Evolutionary conservation across 2,329 filamentous ascomycete species (phyloP), one percentile per base, ranked within the genome.

Genomic region (Knoxdaviesia capensis): DNA sequence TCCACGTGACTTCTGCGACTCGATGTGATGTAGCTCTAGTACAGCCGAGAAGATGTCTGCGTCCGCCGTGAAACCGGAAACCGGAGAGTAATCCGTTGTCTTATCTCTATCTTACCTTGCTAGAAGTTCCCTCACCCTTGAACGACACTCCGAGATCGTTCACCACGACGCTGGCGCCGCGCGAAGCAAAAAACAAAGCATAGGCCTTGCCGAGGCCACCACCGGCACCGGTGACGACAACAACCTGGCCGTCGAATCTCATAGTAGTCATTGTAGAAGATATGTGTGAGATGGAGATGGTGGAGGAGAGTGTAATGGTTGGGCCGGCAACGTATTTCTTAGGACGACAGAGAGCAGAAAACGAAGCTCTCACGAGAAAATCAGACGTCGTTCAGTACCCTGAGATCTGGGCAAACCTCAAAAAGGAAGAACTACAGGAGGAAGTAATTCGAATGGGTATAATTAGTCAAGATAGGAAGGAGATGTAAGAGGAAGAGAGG

Each of bases 81-180:
- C 3, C n/a, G 38, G 11, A 29, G 11, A 39, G 11, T 29, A 11
- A 11, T 20, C 31, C 20, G n/a, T 20, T 31, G 9, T 30, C 10
- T 5, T 7, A 40, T 5, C 5, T n/a, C 4, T 38, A 11, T 34
- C 66, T 51, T 63, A 93, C 87, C 75, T 85, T 92, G 59, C 75
- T 76, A 36, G 82, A 88, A 52, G 71, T 76, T 46, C 87, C 88
- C 65, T 94, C 86, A 51, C 90, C 88, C 62, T 90, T 88, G 69
- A 90, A 87, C 39, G 86, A 90, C 41, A 75, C 84, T 48, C 90
- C 90, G 41, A 96, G 72, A 58, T 98, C 90, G 61, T 98, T 98
- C 53, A 98, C 90, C 39, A 98, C 88, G 52, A 93, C 82, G 61
- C 80, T 92, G 52, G 86, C 90, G 54, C 90, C 90, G 56, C 88